A percentile compares a stretch with the other conserved stretches of the same genome.
Evolutionary conservation across 805 yeast species (phyloP).

Genomic region (Saturnispora hagleri): DNA sequence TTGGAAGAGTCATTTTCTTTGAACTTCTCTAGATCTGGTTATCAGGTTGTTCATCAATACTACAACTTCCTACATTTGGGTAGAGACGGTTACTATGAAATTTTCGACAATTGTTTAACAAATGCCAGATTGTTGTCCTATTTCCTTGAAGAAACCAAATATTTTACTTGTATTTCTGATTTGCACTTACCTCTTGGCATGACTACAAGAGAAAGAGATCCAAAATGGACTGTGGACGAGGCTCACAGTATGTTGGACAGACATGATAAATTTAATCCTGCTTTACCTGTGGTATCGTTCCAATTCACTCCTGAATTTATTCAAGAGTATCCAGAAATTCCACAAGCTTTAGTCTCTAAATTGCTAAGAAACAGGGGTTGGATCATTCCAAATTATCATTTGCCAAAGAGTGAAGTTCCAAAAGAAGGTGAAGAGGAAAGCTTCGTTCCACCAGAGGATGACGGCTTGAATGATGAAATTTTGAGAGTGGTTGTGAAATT

Average conservation of each 20-base stretch:
- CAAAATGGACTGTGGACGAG: constrained; percentile 8
- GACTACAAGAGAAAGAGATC: constrained; percentile 22
- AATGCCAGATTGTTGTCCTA: constrained; percentile 64
- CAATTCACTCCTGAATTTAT: constrained; percentile 53
- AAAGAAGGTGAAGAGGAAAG: constrained; percentile 9
- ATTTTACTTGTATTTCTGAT: constrained; percentile 66
- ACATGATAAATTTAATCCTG: constrained; percentile 51
- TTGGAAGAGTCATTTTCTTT: constrained; percentile 78
- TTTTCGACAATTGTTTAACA: constrained; percentile 52
- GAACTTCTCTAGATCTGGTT: constrained; percentile 89
- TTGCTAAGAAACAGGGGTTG: constrained; percentile 72
- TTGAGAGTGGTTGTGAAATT: constrained; percentile 77
- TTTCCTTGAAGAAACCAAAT: constrained; percentile 54
- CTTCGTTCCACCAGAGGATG: constrained; percentile 28
- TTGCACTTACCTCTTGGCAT: constrained; percentile 54
- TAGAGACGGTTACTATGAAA: constrained; percentile 53
- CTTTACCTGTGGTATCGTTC: constrained; percentile 87
- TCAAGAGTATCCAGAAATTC: constrained; percentile 63
- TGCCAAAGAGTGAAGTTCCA: constrained; percentile 39
- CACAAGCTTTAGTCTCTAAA: constrained; percentile 67
- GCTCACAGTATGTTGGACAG: constrained; percentile 8
- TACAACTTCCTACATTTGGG: constrained; percentile 70
- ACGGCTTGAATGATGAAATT: constrained; percentile 43
- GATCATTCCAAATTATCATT: constrained; percentile 83
- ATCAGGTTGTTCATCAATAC: constrained; percentile 83